Evolutionary conservation across 1,139 yeast genomes (phyloP).

Genomic region (Suhomyces panamericanus): DNA sequence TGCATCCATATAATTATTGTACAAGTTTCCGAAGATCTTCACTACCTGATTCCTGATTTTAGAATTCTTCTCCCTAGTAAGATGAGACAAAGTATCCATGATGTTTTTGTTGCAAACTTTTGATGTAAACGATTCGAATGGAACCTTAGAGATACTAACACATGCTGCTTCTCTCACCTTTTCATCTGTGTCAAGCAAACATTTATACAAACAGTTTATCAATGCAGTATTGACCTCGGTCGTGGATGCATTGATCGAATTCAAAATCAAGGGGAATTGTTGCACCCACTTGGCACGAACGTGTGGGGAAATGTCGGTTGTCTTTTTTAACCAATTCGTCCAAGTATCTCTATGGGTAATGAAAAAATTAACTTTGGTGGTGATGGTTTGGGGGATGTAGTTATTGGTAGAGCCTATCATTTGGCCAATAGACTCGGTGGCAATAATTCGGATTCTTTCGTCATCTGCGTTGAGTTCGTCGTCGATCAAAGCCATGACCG

Average conservation of each 20-base stretch:
- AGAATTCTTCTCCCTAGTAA: conserved; percentile 68
- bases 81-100: conserved; percentile 55
- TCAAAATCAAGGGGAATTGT: conserved; percentile 40
- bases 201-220: conserved; percentile 60
- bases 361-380: conserved; percentile 53
- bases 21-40: conserved; percentile 54
- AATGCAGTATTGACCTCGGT: conserved; percentile 54
- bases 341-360: conserved; percentile 62
- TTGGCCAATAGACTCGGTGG: conserved; percentile 72
- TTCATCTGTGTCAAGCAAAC: conserved; percentile 76
- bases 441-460: conserved; percentile 59
- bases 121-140: conserved; percentile 41
- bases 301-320: conserved; percentile 62
- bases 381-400: conserved; percentile 22
- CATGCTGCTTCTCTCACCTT: conserved; percentile 69
- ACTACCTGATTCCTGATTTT: conserved; percentile 68
- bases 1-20: conserved; percentile 34
- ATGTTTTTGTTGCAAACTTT: conserved; percentile 49
- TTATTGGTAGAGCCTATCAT: conserved; percentile 47
- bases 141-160: conserved; percentile 41
- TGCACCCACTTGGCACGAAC: conserved; percentile 76
- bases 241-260: conserved; percentile 38
- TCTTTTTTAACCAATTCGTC: conserved; percentile 70
- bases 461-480: conserved; percentile 79
- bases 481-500: conserved; percentile 78